Evolutionary conservation across 805 yeast genomes (phyloP).

Genomic region (Wickerhamiella lipophila): DNA sequence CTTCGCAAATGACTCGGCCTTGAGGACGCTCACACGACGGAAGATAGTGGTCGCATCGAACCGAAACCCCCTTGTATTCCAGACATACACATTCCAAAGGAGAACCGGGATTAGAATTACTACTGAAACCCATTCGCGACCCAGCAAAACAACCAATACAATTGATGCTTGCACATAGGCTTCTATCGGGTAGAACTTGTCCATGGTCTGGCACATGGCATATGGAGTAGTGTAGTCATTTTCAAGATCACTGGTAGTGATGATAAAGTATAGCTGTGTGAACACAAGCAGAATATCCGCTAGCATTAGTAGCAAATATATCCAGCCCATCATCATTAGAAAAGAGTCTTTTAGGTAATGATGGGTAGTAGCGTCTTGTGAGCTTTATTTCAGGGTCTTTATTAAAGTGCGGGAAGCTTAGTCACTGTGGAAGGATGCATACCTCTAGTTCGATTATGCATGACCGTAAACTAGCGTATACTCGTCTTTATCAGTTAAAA

Average conservation of each 20-base stretch:
- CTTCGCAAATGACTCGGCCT: constrained; percentile 81
- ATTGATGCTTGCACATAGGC: constrained; percentile 61
- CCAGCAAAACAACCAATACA: constrained; percentile 57
- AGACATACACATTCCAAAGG: constrained; percentile 72
- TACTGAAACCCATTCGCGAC: constrained; percentile 88
- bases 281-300: constrained; percentile 20
- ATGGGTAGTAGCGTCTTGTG: no score
- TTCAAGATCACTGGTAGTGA: constrained; percentile 28
- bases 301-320: constrained; percentile 18
- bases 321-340: constrained; percentile 15
- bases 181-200: constrained; percentile 54
- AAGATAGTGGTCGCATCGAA: constrained; percentile 96
- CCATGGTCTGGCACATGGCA: constrained; percentile 85
- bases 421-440: no score
- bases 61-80: constrained; percentile 65
- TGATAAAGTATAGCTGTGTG: constrained; percentile 21
- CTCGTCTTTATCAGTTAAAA: no score
- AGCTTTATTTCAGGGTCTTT: no score
- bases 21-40: constrained; percentile 83
- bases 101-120: constrained; percentile 70
- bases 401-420: no score
- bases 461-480: no score
- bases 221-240: constrained; percentile 95
- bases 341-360: no score
- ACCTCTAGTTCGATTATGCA: background rate